These are phyloP conservation scores for Geotrichum europaeum DNA, from an alignment of 1,139 yeast species.

Conservation along the genomic window DNA sequence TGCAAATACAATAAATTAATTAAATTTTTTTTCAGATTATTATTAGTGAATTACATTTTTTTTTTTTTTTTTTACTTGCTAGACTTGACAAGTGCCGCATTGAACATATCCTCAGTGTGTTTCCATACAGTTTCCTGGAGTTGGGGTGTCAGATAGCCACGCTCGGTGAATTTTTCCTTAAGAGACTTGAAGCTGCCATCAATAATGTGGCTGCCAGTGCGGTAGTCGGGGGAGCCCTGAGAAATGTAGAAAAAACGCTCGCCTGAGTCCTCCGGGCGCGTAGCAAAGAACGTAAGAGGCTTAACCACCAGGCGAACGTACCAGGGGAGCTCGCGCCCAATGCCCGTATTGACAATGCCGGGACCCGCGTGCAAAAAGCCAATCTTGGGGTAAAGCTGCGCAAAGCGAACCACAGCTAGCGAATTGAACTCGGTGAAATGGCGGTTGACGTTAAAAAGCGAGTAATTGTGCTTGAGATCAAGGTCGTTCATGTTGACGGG, in stretches of 20 bases:
- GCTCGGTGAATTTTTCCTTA: conserved; percentile 18
- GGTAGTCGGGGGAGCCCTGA: conserved; percentile 22
- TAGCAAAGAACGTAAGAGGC: conserved; percentile 13
- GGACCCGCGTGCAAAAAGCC: conserved; percentile 30
- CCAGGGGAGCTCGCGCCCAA: conserved; percentile 27
- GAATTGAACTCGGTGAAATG: conserved; percentile 24
- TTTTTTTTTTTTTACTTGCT: neutral
- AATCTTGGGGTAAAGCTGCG: conserved; percentile 26
- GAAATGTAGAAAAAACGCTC: conserved; percentile 26
- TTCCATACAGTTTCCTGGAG: conserved; percentile 29
- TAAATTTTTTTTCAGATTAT: too few species aligned
- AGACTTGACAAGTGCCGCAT: neutral
- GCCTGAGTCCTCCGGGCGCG: conserved; percentile 23
- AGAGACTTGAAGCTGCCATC: conserved; percentile 20
- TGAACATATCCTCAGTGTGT: conserved; percentile 26
- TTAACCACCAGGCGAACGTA: conserved; percentile 19
- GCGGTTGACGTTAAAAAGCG: conserved; percentile 14
- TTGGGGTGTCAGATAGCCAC: conserved; percentile 24
- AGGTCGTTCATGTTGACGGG: conserved; percentile 25
- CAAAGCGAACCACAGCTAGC: conserved; percentile 26
- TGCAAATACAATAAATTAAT: too few species aligned
- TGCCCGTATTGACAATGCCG: conserved; percentile 29
- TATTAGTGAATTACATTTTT: neutral
- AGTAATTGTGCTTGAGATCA: conserved; percentile 24
- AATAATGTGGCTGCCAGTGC: conserved; percentile 24